Percentiles rank a stretch among this genome's conserved stretches.
Conservation (phyloP, 345 rosid genomes). For the Adansonia digitata region DNA sequence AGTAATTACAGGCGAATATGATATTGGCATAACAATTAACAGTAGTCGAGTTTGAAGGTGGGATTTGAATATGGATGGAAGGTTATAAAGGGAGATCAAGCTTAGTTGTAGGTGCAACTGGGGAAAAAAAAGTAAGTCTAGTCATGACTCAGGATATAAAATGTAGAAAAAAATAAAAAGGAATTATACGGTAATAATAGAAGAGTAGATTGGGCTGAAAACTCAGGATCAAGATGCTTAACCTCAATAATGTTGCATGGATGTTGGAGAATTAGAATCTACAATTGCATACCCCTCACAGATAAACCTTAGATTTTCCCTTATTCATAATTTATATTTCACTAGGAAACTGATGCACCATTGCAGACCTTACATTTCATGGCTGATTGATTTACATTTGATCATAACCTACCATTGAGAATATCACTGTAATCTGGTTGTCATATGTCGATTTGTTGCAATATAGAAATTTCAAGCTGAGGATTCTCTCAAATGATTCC, state of each 20-base stretch:
- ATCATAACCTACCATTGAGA: background rate
- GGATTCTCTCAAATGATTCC: background rate
- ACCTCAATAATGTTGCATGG: slow-evolving; percentile 46
- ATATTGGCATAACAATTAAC: too few relatives aligned
- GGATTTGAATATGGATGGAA: background rate
- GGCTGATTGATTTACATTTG: background rate
- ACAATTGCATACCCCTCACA: background rate
- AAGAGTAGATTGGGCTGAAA: slow-evolving; percentile 35
- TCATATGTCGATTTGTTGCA: background rate
- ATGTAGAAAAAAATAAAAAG: slow-evolving; percentile 4
- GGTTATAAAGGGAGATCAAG: slow-evolving; percentile 31
- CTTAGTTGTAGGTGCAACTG: slow-evolving; percentile 29
- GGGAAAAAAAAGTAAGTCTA: slow-evolving; percentile 30
- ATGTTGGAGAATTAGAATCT: slow-evolving; percentile 52
- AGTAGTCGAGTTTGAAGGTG: background rate
- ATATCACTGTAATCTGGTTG: background rate
- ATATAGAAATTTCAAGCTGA: background rate
- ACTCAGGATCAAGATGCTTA: slow-evolving; percentile 51
- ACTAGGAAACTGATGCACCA: too few relatives aligned
- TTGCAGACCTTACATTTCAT: background rate
- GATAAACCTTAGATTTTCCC: background rate
- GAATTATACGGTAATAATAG: slow-evolving; percentile 44
- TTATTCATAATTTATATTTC: too few relatives aligned
- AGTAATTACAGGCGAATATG: too few relatives aligned
- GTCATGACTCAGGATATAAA: slow-evolving; percentile 34